Evolutionary conservation across 805 yeast genomes (phyloP), one percentile per base, ranked within the genome.

Genomic region (Ogataea henricii): DNA sequence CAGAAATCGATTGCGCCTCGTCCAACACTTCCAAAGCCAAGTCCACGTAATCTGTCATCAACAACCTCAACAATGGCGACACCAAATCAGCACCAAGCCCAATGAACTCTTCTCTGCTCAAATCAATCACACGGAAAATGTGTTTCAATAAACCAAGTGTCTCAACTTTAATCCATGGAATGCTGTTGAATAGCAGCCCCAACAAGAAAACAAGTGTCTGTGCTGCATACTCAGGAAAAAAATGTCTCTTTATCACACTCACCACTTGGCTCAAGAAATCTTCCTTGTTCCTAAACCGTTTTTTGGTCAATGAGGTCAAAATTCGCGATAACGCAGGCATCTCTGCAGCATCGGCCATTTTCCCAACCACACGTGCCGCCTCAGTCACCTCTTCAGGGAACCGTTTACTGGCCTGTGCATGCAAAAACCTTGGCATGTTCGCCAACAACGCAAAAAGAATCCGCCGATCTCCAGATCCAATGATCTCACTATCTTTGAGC

Each of bases 21-120:
- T 92, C 98, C 41, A 94, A 73, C 0, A 94, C 98, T 51, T 86
- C 94, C 34, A 94, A 69, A 0, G 98, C 97, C 46, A 83, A 83
- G 52, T 87, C 89, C 1, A 96, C 97, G 65, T 79, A 85, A 33
- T 90, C 96, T 0, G 97, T 90, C 54, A 88, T 74, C 45, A 80
- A 65, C 21, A 94, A 71, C 46, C 98, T 74, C 55, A 94, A 71
- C 42, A 95, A 71, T 2, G 99, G 99, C 1, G 96, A 86, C 5
- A 94, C 88, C 45, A 94, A 71, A 62, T 94, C 99, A 0, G 99
- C 98, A 4, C 99, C 99, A 32, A 89, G 85, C 1, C 96, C 95
- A 23, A 79, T 76, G 62, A 90, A 90, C 58, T 86, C 96, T 16
- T 85, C 88, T 30, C 85, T 71, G 38, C 81, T 82, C 45, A 91